A percentile compares a stretch with the other conserved stretches of the same genome.
Evolutionary conservation across 768 basidiomycete genomes (phyloP).

Genomic region (Phlebiopsis gigantea): DNA sequence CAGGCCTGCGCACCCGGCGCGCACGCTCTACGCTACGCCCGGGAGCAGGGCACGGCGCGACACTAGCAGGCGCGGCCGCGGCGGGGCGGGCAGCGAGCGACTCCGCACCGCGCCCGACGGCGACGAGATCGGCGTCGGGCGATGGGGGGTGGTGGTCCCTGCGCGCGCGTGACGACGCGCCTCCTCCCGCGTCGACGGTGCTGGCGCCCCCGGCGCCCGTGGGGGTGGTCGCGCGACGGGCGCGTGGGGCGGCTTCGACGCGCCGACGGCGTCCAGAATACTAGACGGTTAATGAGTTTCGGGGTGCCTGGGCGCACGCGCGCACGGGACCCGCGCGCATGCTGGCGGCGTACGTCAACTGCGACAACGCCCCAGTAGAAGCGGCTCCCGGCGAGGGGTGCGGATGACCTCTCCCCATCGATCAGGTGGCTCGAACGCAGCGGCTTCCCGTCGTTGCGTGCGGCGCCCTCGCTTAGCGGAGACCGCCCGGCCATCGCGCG

Average conservation of each 20-base stretch:
- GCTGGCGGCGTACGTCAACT: not conserved
- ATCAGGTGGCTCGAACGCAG: not conserved
- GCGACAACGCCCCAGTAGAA: not conserved
- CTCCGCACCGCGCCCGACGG: not conserved
- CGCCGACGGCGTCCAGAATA: not conserved
- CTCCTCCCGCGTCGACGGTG: not conserved
- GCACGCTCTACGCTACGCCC: not conserved
- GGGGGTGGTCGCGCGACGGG: not conserved
- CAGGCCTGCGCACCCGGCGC: too few relatives aligned
- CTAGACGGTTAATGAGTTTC: not conserved
- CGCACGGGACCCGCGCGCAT: not conserved
- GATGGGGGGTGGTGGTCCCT: too few relatives aligned
- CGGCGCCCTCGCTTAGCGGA: not conserved
- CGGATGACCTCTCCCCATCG: too few relatives aligned
- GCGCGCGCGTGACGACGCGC: not conserved
- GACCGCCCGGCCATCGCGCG: too few relatives aligned
- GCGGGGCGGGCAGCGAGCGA: too few relatives aligned
- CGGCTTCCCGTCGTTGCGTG: not conserved
- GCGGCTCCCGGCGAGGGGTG: not conserved
- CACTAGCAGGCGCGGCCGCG: not conserved
- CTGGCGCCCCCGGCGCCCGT: not conserved
- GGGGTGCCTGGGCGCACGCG: not conserved
- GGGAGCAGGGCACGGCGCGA: not conserved
- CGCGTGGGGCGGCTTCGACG: not conserved
- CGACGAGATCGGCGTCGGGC: not conserved